A percentile compares a stretch with the other conserved stretches of the same genome.
Conservation (phyloP, 225 moss, liverwort and hornwort species). For the Neckera pumila region DNA sequence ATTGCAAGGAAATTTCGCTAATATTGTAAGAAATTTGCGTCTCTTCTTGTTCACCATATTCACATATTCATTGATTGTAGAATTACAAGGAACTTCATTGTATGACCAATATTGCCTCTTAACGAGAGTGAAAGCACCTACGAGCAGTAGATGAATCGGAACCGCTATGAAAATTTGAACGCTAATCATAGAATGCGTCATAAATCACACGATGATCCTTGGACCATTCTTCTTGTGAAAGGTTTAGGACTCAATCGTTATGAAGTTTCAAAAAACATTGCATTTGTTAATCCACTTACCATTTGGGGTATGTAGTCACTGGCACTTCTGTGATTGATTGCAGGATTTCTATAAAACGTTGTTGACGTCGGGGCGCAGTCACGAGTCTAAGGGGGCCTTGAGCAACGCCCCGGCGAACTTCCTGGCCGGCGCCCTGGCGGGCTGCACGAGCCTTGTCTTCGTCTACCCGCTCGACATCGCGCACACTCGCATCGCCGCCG, state of each 20-base stretch:
- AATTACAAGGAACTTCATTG: background rate
- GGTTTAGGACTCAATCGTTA: background rate
- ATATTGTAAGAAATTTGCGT: background rate
- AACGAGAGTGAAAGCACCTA: background rate
- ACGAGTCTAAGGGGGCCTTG: slow-evolving; percentile 19
- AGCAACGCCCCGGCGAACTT: slow-evolving; percentile 80
- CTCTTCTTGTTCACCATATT: background rate
- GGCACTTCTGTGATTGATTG: background rate
- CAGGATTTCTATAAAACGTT: slow-evolving; percentile 87
- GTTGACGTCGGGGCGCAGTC: slow-evolving; percentile 12
- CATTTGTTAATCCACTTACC: background rate
- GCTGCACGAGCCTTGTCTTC: slow-evolving; percentile 73
- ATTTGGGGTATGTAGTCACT: background rate
- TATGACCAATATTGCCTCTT: background rate
- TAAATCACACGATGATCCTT: background rate
- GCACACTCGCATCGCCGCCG: slow-evolving; percentile 86
- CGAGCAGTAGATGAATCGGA: background rate
- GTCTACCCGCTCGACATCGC: slow-evolving; percentile 94
- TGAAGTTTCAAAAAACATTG: background rate
- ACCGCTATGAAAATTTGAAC: background rate
- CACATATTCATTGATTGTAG: background rate
- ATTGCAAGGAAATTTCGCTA: background rate
- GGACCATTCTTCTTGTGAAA: background rate
- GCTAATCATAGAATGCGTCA: no score
- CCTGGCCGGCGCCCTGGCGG: slow-evolving; percentile 77